These are phyloP conservation scores for Talaromyces islandicus DNA, from an alignment of 2,329 filamentous ascomycete genomes.

Conservation along the genomic window DNA sequence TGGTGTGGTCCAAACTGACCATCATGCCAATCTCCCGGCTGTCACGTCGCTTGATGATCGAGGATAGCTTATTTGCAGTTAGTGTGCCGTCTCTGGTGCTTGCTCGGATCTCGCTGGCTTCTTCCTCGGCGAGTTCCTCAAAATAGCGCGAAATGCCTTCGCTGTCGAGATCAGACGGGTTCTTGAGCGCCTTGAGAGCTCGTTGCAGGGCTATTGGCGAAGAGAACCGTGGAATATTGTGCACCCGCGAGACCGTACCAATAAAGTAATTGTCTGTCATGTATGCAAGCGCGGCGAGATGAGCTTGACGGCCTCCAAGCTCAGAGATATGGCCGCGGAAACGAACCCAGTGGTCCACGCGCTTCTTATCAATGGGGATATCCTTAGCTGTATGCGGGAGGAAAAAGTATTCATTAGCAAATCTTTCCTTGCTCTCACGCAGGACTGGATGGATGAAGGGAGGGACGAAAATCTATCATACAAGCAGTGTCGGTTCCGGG, in stretches of 20 bases:
- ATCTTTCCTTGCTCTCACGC: not conserved
- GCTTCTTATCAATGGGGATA: conserved; percentile 57
- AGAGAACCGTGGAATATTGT: conserved; percentile 71
- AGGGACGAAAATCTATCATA: not conserved
- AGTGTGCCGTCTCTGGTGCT: conserved; percentile 28
- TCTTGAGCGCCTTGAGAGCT: conserved; percentile 34
- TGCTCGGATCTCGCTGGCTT: conserved; percentile 31
- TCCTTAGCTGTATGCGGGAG: conserved; percentile 26
- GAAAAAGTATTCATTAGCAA: not conserved
- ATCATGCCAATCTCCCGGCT: conserved; percentile 43
- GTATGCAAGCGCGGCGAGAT: conserved; percentile 84
- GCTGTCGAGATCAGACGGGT: conserved; percentile 39
- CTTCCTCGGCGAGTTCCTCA: conserved; percentile 38
- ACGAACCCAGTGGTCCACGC: conserved; percentile 52
- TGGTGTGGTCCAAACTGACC: conserved; percentile 46
- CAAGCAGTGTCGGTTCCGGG: conserved; percentile 1
- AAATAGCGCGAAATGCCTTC: conserved; percentile 34
- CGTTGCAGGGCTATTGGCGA: conserved; percentile 41
- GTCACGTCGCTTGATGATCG: conserved; percentile 14
- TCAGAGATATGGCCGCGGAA: conserved; percentile 62
- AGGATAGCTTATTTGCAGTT: conserved; percentile 19
- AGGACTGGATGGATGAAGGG: not conserved
- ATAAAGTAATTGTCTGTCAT: conserved; percentile 93
- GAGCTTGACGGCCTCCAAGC: conserved; percentile 68
- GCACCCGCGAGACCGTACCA: conserved; percentile 75